Evolutionary conservation across 306 rosid species (phyloP).

Genomic region (Ormosia semicastrata): DNA sequence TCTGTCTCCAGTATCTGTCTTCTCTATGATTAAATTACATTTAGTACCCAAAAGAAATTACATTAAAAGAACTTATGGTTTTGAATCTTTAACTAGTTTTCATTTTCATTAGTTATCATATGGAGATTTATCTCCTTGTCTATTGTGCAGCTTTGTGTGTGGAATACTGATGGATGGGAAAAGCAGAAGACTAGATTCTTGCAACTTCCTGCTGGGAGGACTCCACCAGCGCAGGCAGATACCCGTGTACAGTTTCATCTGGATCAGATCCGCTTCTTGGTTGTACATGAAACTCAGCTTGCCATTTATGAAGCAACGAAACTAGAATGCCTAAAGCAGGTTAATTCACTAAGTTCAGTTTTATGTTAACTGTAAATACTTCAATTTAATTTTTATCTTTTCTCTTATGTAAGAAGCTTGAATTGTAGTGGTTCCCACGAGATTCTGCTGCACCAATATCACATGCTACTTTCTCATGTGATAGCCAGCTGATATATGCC

Average conservation of each 20-base stretch:
- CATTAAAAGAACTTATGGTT: too few species aligned
- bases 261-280: slow-evolving; percentile 84
- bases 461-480: slow-evolving; percentile 95
- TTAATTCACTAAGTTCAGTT: neutral
- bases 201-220: slow-evolving; percentile 83
- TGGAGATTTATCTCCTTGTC: slow-evolving; percentile 14
- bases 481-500: slow-evolving; percentile 90
- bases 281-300: slow-evolving; percentile 95
- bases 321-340: slow-evolving; percentile 85
- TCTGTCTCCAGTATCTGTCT: slow-evolving; percentile 3
- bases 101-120: neutral
- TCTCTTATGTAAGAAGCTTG: slow-evolving; percentile 21
- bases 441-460: slow-evolving; percentile 90
- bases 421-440: slow-evolving; percentile 70
- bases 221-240: slow-evolving; percentile 77
- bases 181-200: slow-evolving; percentile 77
- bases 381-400: slow-evolving; percentile 2
- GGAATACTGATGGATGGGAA: slow-evolving; percentile 97
- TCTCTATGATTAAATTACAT: slow-evolving; percentile 5
- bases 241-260: slow-evolving; percentile 98
- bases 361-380: neutral
- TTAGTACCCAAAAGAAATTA: too few species aligned
- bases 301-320: slow-evolving; percentile 88
- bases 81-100: too few species aligned
- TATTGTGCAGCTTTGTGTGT: slow-evolving; percentile 69